These are phyloP conservation scores for Geoglossum cookeanum DNA, from an alignment of 2,329 filamentous ascomycete genomes.

Conservation along the genomic window DNA sequence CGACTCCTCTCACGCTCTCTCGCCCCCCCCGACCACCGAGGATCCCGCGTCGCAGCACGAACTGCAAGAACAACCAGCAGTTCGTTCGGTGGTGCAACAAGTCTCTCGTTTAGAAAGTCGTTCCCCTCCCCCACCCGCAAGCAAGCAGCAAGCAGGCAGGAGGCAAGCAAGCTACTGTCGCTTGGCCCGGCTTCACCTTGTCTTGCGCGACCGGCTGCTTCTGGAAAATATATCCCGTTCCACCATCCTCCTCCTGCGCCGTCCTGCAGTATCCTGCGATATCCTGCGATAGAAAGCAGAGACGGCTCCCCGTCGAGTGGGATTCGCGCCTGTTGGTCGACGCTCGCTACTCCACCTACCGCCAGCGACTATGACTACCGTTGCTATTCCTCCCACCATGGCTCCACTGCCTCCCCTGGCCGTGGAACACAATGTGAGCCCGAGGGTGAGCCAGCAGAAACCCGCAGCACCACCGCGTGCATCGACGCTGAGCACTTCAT, in stretches of 20 bases:
- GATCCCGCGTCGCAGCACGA: not conserved
- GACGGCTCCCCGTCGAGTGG: not conserved
- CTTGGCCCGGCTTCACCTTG: not conserved
- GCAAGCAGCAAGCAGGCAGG: not conserved
- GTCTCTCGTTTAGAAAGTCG: not conserved
- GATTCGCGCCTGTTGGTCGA: not conserved
- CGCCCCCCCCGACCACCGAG: not conserved
- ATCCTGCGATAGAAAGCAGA: not conserved
- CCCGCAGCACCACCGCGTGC: conserved; percentile 5
- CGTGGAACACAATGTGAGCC: conserved; percentile 25
- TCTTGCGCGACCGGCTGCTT: not conserved
- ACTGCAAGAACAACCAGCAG: not conserved
- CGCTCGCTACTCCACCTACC: not conserved
- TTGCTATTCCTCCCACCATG: conserved; percentile 23
- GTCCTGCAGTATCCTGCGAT: too few relatives aligned
- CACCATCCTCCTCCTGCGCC: not conserved
- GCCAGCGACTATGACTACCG: conserved; percentile 26
- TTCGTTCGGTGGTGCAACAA: not conserved
- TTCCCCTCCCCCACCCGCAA: not conserved
- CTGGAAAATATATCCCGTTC: not conserved
- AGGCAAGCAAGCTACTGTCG: too few relatives aligned
- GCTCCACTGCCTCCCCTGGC: conserved; percentile 19
- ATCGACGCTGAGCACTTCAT: conserved; percentile 4
- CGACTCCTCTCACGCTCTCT: not conserved
- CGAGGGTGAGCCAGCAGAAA: conserved; percentile 13